These are phyloP conservation scores for Bothriochloa decipiens DNA, from an alignment of 176 grass and related monocot species.

Conservation along the genomic window DNA sequence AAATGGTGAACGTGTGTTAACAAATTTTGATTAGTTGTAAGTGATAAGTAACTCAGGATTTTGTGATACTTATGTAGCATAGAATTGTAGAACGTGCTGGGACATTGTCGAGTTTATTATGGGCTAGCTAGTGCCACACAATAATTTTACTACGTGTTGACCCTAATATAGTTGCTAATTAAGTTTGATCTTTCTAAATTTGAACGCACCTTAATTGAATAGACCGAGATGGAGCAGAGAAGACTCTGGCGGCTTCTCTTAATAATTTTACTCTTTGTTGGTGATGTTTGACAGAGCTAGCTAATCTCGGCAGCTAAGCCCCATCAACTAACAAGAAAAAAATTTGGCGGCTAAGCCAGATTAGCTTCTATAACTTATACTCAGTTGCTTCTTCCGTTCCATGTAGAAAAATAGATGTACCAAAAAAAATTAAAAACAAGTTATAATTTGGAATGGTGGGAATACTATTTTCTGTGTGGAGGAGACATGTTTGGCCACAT, in stretches of 20 bases:
- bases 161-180: background rate
- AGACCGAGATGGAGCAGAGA: background rate
- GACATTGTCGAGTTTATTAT: too few relatives aligned
- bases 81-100: background rate
- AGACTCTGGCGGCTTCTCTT: slow-evolving; percentile 15
- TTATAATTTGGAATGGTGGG: too few relatives aligned
- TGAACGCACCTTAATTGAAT: background rate
- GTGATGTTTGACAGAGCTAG: background rate
- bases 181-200: background rate
- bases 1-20: too few relatives aligned
- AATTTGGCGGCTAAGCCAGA: background rate
- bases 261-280: background rate
- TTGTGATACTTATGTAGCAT: background rate
- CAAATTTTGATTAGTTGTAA: background rate
- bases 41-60: background rate
- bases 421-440: too few relatives aligned
- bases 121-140: too few relatives aligned
- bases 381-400: background rate
- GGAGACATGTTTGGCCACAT: too few relatives aligned
- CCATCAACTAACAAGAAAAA: background rate
- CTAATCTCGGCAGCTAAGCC: background rate
- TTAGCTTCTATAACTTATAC: background rate
- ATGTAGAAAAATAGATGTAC: too few relatives aligned
- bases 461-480: too few relatives aligned
- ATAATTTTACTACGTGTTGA: background rate